Evolutionary conservation across 345 rosid species (phyloP), one percentile per base, ranked within the genome.

Genomic region (Cardamine occulta): DNA sequence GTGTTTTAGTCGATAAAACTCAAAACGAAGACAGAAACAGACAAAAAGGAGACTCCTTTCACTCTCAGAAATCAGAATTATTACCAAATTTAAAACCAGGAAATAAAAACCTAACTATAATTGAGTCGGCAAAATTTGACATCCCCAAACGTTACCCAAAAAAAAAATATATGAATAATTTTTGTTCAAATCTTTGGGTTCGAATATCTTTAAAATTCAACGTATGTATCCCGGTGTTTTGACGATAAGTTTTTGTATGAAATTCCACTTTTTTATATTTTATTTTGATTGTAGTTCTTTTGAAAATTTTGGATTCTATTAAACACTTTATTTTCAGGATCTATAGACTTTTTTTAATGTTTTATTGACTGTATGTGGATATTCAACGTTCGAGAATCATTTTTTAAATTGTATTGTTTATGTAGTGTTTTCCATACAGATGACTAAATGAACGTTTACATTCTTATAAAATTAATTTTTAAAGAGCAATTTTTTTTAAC

Each of bases 11-110:
- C 31, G 44, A 65, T 49, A 28, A 62, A 69, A 72, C 70, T 67
- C 47, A 67, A 57, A 74, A 74, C 28, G 26, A 9, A 68, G 74
- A 79, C 66, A 73, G 67, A 71, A 64, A 37, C 39, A 77, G 68
- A 71, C 80, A 78, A 78, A 77, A 78, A 72, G 77, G 68, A 58
- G 77, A 77, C 73, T 65, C 62, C 73, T 77, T 58, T 77, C 81
- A 48, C 77, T 62, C 56, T 79, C 78, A 61, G 19, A 9, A 59
- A 49, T 79, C 78, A 61, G 19, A 9, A 59, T 77, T 71, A 64
- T 71, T 63, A 63, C 77, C 63, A 56, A 28, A 56, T 54, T 72
- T 63, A 14, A 60, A 64, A 44, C 45, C 44, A 4, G 1, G n/a
- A 52, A 40, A 68, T 68, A 26, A 51, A 37, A 75, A 68, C 58